phyloP scores from a whole-genome alignment of 139 green algal species.

The Medakamo hakoo region DNA sequence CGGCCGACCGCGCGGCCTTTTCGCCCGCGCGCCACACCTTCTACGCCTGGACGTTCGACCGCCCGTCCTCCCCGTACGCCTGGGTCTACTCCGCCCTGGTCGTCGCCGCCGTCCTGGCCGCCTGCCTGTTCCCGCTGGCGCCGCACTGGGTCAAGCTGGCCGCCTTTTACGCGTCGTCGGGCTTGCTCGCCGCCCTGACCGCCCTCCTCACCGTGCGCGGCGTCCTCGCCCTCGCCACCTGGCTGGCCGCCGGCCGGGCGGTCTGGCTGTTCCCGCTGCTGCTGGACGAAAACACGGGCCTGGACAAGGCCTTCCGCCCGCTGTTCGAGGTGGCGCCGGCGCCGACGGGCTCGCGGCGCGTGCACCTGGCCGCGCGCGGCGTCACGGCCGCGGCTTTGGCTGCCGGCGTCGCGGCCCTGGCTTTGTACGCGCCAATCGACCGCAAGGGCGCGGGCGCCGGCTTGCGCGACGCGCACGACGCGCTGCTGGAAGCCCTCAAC shows the following conservation, averaged over 20 bases:
- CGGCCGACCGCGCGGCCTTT: background rate
- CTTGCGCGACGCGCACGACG: background rate
- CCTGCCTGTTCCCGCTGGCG: constrained; percentile 42
- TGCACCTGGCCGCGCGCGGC: background rate
- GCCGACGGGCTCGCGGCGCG: too few relatives aligned
- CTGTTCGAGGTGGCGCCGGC: background rate
- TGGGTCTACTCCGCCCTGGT: constrained; percentile 24
- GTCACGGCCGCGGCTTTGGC: too few relatives aligned
- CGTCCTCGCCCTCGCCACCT: constrained; percentile 28
- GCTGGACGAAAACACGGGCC: constrained; percentile 9
- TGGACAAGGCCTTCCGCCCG: background rate
- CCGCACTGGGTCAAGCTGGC: constrained; percentile 29
- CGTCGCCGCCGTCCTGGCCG: constrained; percentile 24
- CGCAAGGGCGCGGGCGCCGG: background rate
- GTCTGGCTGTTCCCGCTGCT: constrained; percentile 77
- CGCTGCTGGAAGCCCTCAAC: background rate
- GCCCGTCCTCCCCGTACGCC: constrained; percentile 36
- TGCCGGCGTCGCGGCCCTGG: background rate
- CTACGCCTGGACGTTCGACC: constrained; percentile 56
- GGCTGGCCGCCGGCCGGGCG: constrained; percentile 37
- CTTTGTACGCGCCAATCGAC: background rate
- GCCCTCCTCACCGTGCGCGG: constrained; percentile 27
- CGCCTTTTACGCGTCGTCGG: constrained; percentile 45
- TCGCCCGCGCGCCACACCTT: constrained; percentile 21
- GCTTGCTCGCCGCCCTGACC: constrained; percentile 29